Evolutionary conservation across 164 flowering plant species (phyloP).

Genomic region (Stephania japonica): DNA sequence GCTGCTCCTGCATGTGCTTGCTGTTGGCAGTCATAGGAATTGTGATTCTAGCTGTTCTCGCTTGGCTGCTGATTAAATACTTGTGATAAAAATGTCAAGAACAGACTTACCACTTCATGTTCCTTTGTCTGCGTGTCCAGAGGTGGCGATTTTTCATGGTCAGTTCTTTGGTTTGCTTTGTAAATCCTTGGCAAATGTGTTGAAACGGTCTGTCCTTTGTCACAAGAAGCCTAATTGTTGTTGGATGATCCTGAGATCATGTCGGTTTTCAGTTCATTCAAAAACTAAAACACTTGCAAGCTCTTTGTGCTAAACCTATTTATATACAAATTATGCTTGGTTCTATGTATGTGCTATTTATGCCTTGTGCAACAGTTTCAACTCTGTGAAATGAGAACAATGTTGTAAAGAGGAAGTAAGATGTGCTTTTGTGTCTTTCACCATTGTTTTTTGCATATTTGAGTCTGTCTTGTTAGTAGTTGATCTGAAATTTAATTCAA

Average conservation of each 20-base stretch:
- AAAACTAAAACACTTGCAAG: background rate
- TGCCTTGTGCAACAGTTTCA: background rate
- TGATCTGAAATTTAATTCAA: background rate
- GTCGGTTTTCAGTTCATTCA: background rate
- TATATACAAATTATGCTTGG: background rate
- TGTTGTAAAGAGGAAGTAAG: background rate
- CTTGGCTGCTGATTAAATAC: slow-evolving; percentile 60
- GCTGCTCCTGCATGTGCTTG: slow-evolving; percentile 80
- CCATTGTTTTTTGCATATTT: background rate
- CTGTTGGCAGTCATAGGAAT: slow-evolving; percentile 59
- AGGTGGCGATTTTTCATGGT: background rate
- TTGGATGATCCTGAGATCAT: background rate
- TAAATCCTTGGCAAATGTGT: slow-evolving; percentile 1
- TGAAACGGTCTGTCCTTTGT: background rate
- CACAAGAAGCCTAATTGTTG: background rate
- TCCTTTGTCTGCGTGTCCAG: background rate
- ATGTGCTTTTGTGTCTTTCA: slow-evolving; percentile 1
- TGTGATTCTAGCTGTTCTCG: slow-evolving; percentile 48
- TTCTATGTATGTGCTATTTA: background rate
- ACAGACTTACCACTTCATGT: background rate
- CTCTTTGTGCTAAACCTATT: background rate
- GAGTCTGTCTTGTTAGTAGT: background rate
- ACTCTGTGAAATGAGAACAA: background rate
- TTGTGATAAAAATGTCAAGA: slow-evolving; percentile 26
- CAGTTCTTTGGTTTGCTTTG: background rate